Evolutionary conservation across 2,329 filamentous ascomycete genomes (phyloP), one percentile per base, ranked within the genome.

Genomic region (Paradendryphiella salina): DNA sequence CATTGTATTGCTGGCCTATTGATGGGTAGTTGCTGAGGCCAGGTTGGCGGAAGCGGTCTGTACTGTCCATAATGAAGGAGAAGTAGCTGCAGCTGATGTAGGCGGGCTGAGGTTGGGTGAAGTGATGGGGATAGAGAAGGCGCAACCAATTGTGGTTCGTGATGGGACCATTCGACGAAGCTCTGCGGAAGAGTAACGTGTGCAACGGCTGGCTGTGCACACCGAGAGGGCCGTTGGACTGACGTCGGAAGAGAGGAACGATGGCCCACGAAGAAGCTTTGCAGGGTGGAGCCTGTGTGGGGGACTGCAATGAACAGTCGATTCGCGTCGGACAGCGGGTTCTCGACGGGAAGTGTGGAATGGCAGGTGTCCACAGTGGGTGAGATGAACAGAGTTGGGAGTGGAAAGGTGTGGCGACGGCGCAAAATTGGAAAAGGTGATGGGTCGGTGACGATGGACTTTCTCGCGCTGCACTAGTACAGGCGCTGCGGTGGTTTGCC

Each of bases 11-110:
- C 56, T 65, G 66, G 53, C 56, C 54, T 52, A 70, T 47, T 48
- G 66, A 60, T 50, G 68, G 66, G 50, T 70, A 71, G 59, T 67
- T 69, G 15, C 61, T 57, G 33, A 71, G 55, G 37, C 67, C 69
- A 55, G 63, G 60, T 46, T 72, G 70, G 63, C 69, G 70, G 60
- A 65, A 72, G 60, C 66, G 69, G 60, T 72, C 59, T 38, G 50
- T 34, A 46, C 49, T 49, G 58, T 73, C 71, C 70, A 73, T 73
- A 57, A 62, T 66, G 59, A 50, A 14, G 49, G 21, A 32, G 26
- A 32, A 20, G 20, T 17, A 9, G 10, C 10, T 10, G 20, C 13
- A 33, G 41, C 15, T 37, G 18, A 29, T 40, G 35, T 21, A 32
- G 21, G 52, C 47, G 54, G 39, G 33, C 49, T 48, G 51, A 50